Percentiles rank a stretch among this genome's conserved stretches.
Evolutionary conservation across 768 basidiomycete genomes (phyloP).

Genomic region (Pisolithus marmoratus): DNA sequence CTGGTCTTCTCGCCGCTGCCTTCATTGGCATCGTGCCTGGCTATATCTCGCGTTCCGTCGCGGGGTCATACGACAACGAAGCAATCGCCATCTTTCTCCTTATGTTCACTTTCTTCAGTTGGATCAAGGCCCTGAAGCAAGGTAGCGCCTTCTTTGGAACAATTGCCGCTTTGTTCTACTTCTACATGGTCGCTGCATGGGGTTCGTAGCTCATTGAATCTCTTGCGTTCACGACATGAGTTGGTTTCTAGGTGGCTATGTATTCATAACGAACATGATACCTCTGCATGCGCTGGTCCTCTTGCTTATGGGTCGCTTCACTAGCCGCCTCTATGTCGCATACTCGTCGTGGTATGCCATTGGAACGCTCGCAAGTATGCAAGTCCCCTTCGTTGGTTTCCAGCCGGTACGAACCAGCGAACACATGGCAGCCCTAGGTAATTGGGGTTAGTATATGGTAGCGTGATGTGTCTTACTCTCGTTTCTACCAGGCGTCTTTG

Average conservation of each 20-base stretch:
- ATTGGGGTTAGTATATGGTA: neutral
- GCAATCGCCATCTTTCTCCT: constrained; percentile 99
- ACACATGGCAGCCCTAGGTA: constrained; percentile 97
- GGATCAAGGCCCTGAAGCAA: constrained; percentile 94
- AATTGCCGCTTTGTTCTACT: constrained; percentile 92
- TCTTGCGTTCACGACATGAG: constrained; percentile 7
- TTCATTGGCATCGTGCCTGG: constrained; percentile 98
- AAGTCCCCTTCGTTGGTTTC: constrained; percentile 99
- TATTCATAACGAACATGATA: constrained; percentile 99
- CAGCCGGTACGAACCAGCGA: constrained; percentile 96
- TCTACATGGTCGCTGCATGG: constrained; percentile 99
- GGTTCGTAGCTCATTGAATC: constrained; percentile 42
- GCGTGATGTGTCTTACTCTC: constrained; percentile 4
- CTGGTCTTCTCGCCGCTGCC: constrained; percentile 93
- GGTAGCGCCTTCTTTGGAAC: constrained; percentile 92
- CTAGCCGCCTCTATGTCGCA: constrained; percentile 84
- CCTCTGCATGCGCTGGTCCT: constrained; percentile 94
- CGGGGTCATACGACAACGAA: constrained; percentile 99
- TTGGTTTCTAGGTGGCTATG: constrained; percentile 72
- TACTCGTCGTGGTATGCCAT: constrained; percentile 99
- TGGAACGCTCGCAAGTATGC: constrained; percentile 96
- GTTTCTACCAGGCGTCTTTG: constrained; percentile 71
- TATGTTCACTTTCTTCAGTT: constrained; percentile 97
- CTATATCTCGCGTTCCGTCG: constrained; percentile 98
- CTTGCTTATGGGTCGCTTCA: constrained; percentile 94